A percentile compares a stretch with the other conserved stretches of the same genome.
Evolutionary conservation across 805 yeast genomes (phyloP).

Genomic region (Teunomyces atbi): DNA sequence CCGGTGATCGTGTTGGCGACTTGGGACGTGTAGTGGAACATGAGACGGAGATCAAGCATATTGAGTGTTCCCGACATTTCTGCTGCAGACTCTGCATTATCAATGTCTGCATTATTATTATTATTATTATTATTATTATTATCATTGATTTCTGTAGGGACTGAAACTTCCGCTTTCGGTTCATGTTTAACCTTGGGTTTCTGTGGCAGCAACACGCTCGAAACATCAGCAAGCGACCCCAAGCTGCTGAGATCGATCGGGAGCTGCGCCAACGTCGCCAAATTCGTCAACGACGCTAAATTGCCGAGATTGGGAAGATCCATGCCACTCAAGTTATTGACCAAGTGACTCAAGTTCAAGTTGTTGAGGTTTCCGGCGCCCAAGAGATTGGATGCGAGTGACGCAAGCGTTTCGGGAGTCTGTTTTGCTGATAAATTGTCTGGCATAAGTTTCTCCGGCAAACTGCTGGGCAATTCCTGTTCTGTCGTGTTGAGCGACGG

Average conservation of each 20-base stretch:
- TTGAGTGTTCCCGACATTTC: slow-evolving; percentile 37
- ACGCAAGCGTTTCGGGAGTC: neutral
- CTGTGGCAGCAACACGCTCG: slow-evolving; percentile 1
- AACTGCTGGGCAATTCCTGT: neutral
- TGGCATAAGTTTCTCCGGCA: neutral
- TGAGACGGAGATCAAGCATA: slow-evolving; percentile 72
- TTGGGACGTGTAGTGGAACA: slow-evolving; percentile 82
- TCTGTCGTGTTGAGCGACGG: slow-evolving; percentile 10
- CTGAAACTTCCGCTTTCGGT: neutral
- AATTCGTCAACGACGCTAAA: slow-evolving; percentile 37
- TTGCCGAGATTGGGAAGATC: slow-evolving; percentile 35
- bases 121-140: too few species aligned
- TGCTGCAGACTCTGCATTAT: neutral
- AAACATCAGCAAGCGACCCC: slow-evolving; percentile 25
- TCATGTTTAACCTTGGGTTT: neutral
- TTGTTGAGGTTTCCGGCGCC: slow-evolving; percentile 40
- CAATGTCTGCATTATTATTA: too few species aligned
- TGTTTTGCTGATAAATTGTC: neutral
- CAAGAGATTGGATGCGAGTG: slow-evolving; percentile 12
- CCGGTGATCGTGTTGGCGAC: slow-evolving; percentile 87
- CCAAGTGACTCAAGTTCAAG: slow-evolving; percentile 41
- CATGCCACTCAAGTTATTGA: slow-evolving; percentile 36
- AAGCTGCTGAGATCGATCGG: slow-evolving; percentile 40
- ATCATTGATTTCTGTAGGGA: too few species aligned
- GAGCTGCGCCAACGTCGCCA: slow-evolving; percentile 43